A percentile compares a stretch with the other conserved stretches of the same genome.
phyloP scores from a whole-genome alignment of 495 filamentous ascomycete genomes.

The Evansstolkia leycettana region DNA sequence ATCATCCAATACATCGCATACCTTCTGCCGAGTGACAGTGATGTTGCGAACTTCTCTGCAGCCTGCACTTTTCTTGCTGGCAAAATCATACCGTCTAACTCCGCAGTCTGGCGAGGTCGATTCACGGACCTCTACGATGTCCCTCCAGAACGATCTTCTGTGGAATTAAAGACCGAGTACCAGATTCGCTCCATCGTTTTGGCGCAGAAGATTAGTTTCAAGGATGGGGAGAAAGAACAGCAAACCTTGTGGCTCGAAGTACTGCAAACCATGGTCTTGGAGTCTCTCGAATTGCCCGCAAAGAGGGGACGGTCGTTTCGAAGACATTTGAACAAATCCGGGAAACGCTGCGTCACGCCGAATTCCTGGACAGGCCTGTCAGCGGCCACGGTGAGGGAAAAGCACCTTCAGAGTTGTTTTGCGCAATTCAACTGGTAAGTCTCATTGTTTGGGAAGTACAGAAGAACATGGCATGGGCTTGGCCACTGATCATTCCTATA shows the following conservation, averaged over 20 bases:
- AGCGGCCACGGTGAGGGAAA: slow-evolving; percentile 3
- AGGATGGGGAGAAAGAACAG: slow-evolving; percentile 6
- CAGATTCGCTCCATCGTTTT: slow-evolving; percentile 19
- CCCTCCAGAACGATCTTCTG: slow-evolving; percentile 5
- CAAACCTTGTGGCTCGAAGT: slow-evolving; percentile 19
- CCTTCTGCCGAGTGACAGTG: slow-evolving; percentile 17
- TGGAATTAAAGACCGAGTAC: slow-evolving; percentile 21
- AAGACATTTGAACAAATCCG: slow-evolving; percentile 15
- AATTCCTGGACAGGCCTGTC: slow-evolving; percentile 16
- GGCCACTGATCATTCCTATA: slow-evolving; percentile 2
- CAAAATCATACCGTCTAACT: slow-evolving; percentile 9
- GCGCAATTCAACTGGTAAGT: slow-evolving; percentile 21
- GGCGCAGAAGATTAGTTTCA: slow-evolving; percentile 8
- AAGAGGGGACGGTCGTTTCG: slow-evolving; percentile 2
- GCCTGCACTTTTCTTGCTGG: slow-evolving; percentile 12
- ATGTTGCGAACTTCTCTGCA: slow-evolving; percentile 17
- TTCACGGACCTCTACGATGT: slow-evolving; percentile 26
- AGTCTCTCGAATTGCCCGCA: slow-evolving; percentile 6
- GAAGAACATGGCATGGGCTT: not conserved
- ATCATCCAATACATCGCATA: slow-evolving; percentile 28
- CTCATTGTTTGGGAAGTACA: not conserved
- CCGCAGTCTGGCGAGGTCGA: slow-evolving; percentile 20
- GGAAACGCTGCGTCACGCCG: slow-evolving; percentile 4
- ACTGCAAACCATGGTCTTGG: slow-evolving; percentile 15
- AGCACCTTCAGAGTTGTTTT: slow-evolving; percentile 12